Evolutionary conservation across 768 basidiomycete species (phyloP).

Genomic region (Pleurotus citrinopileatus): DNA sequence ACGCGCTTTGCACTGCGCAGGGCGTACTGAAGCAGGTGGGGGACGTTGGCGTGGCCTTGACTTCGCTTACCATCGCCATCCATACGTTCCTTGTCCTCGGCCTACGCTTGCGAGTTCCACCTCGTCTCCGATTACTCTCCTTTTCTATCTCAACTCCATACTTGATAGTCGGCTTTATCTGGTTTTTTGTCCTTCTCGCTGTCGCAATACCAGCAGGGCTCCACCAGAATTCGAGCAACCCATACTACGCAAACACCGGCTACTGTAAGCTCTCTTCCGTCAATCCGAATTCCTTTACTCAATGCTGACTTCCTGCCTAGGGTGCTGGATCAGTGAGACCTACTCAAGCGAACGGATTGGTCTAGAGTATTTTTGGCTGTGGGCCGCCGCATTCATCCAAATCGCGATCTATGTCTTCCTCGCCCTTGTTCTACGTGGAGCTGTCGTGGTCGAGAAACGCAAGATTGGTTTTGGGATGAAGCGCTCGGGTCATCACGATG

Average conservation of each 20-base stretch:
- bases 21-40: conserved; percentile 36
- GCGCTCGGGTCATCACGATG: neutral
- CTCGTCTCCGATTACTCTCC: conserved; percentile 7
- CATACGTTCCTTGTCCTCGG: conserved; percentile 38
- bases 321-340: conserved; percentile 40
- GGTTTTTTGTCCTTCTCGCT: conserved; percentile 30
- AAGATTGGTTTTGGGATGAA: neutral
- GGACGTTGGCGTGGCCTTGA: conserved; percentile 34
- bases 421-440: conserved; percentile 26
- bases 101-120: conserved; percentile 25
- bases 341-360: conserved; percentile 32
- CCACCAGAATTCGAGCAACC: conserved; percentile 22
- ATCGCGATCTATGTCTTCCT: conserved; percentile 35
- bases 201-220: conserved; percentile 28
- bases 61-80: conserved; percentile 29
- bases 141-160: conserved; percentile 19
- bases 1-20: conserved; percentile 31
- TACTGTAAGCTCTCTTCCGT: conserved; percentile 23
- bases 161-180: conserved; percentile 28
- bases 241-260: conserved; percentile 34
- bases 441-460: conserved; percentile 3
- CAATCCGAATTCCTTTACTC: neutral
- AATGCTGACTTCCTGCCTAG: conserved; percentile 16
- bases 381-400: conserved; percentile 35
- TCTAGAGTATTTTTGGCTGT: conserved; percentile 43